Percentiles rank a stretch among this genome's conserved stretches.
Conservation (phyloP, 306 rosid genomes). For the Rosa lucieae region DNA sequence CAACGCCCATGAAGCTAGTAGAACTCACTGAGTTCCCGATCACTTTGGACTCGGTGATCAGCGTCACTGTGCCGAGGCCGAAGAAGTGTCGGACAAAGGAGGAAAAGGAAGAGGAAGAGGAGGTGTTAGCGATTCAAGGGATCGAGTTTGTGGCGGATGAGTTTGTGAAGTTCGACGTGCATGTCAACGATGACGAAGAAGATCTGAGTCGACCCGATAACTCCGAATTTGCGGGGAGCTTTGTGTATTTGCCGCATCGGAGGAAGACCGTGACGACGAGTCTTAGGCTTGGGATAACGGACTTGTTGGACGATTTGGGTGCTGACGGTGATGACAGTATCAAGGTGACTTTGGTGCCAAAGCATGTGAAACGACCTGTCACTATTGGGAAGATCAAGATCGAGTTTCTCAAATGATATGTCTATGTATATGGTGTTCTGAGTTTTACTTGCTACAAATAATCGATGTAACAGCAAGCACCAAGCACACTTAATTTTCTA, state of each 20-base stretch:
- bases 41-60: slow-evolving; percentile 14
- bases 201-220: slow-evolving; percentile 14
- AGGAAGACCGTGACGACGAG: not conserved
- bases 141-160: slow-evolving; percentile 10
- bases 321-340: slow-evolving; percentile 13
- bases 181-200: slow-evolving; percentile 25
- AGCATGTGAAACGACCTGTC: not conserved
- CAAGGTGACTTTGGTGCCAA: slow-evolving; percentile 16
- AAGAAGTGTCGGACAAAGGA: slow-evolving; percentile 37
- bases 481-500: not conserved
- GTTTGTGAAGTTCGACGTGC: slow-evolving; percentile 28
- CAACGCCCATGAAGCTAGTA: slow-evolving; percentile 6
- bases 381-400: slow-evolving; percentile 37
- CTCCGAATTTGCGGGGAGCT: slow-evolving; percentile 28
- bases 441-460: not conserved
- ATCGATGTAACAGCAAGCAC: not conserved
- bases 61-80: slow-evolving; percentile 9
- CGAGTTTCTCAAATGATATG: slow-evolving; percentile 14
- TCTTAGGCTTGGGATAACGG: slow-evolving; percentile 20
- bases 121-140: slow-evolving; percentile 49
- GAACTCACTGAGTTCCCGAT: slow-evolving; percentile 19
- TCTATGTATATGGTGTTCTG: not conserved
- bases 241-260: slow-evolving; percentile 17
- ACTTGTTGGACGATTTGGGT: slow-evolving; percentile 21
- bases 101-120: slow-evolving; percentile 54